These are phyloP conservation scores for Brassica napus DNA, from an alignment of 345 rosid species.

Conservation along the genomic window Da-Ae NC_063442.1:14080501-14081000, in stretches of 20 bases:
- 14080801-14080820: constrained; percentile 30
- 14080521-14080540: not conserved
- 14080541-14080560: not conserved
- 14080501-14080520: constrained; percentile 25
- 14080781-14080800: constrained; percentile 9
- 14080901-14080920: constrained; percentile 24
- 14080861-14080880: constrained; percentile 22
- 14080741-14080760: not conserved
- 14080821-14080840: constrained; percentile 26
- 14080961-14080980: constrained; percentile 32
- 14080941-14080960: constrained; percentile 44
- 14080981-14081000: constrained; percentile 27
- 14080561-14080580: not conserved
- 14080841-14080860: constrained; percentile 36
- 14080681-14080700: not conserved
- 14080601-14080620: constrained; percentile 59
- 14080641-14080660: not conserved
- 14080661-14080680: not conserved
- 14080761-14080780: constrained; percentile 20
- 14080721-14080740: not conserved
- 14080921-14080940: constrained; percentile 17
- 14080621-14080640: constrained; percentile 50
- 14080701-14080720: not conserved
- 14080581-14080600: constrained; percentile 32
- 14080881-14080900: constrained; percentile 13